A percentile compares a stretch with the other conserved stretches of the same genome.
Evolutionary conservation across 2,329 filamentous ascomycete species (phyloP).

Genomic region (Arachnopeziza araneosa): DNA sequence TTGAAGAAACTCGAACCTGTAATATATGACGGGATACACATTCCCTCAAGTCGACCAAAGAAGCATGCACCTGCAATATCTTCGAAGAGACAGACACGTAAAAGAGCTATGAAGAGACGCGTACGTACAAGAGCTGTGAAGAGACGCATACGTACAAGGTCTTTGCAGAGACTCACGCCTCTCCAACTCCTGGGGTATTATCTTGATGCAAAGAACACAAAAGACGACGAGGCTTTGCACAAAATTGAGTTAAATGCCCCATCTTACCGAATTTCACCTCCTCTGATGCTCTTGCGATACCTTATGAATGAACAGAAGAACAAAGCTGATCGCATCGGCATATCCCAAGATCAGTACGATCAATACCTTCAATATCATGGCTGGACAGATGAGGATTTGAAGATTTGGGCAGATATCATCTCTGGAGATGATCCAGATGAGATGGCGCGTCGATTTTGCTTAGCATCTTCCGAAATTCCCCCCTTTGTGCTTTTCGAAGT

Average conservation of each 20-base stretch:
- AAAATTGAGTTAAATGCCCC: background rate
- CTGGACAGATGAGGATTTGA: conserved; percentile 20
- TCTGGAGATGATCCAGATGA: conserved; percentile 14
- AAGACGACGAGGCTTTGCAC: background rate
- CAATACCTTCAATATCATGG: conserved; percentile 11
- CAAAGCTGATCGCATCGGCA: background rate
- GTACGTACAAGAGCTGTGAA: too few relatives aligned
- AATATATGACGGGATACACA: too few relatives aligned
- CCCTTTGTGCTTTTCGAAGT: conserved; percentile 25
- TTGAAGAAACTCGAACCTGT: too few relatives aligned
- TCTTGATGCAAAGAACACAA: background rate
- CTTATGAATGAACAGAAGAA: background rate
- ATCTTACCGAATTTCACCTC: background rate
- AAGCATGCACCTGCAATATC: too few relatives aligned
- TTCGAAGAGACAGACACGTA: too few relatives aligned
- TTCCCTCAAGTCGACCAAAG: too few relatives aligned
- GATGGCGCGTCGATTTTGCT: conserved; percentile 22
- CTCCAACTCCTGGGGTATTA: background rate
- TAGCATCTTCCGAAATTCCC: conserved; percentile 11
- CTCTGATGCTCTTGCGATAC: background rate
- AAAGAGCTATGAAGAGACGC: too few relatives aligned
- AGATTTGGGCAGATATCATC: conserved; percentile 27
- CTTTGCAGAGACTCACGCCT: background rate
- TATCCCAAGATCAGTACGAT: background rate
- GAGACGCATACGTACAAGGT: too few relatives aligned